A percentile compares a stretch with the other conserved stretches of the same genome.
Evolutionary conservation across 768 basidiomycete species (phyloP).

Genomic region (Tephrocybe sp.): DNA sequence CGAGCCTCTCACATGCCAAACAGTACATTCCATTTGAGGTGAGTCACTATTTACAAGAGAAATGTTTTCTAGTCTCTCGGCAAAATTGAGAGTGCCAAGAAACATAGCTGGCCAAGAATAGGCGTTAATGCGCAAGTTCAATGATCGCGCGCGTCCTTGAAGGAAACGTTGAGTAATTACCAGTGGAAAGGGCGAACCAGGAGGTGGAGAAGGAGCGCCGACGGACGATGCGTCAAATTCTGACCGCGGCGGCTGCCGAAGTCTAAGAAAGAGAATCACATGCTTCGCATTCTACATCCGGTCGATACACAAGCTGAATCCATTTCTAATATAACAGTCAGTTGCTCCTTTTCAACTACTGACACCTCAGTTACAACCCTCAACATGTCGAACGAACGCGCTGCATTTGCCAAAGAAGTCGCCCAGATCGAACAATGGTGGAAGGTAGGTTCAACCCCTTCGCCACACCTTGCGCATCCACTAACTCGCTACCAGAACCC

Average conservation of each 20-base stretch:
- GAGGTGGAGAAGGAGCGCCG: conserved; percentile 17
- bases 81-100: background rate
- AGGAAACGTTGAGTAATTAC: background rate
- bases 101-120: background rate
- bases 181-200: background rate
- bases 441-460: conserved; percentile 56
- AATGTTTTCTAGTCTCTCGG: background rate
- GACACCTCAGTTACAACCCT: conserved; percentile 15
- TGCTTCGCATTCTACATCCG: conserved; percentile 30
- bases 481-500: conserved; percentile 53
- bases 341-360: conserved; percentile 16
- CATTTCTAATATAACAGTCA: conserved; percentile 26
- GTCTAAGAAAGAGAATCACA: conserved; percentile 40
- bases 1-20: conserved; percentile 6
- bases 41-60: background rate
- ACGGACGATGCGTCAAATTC: conserved; percentile 18
- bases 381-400: conserved; percentile 66
- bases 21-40: conserved; percentile 1
- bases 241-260: conserved; percentile 13
- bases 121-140: conserved; percentile 5
- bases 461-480: conserved; percentile 8
- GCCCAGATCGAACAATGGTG: conserved; percentile 88
- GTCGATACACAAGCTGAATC: conserved; percentile 19
- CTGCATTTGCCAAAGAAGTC: conserved; percentile 78
- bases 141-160: background rate